Conservation (phyloP, 2,329 filamentous ascomycete species). For the Fusarium sublunatum region DNA sequence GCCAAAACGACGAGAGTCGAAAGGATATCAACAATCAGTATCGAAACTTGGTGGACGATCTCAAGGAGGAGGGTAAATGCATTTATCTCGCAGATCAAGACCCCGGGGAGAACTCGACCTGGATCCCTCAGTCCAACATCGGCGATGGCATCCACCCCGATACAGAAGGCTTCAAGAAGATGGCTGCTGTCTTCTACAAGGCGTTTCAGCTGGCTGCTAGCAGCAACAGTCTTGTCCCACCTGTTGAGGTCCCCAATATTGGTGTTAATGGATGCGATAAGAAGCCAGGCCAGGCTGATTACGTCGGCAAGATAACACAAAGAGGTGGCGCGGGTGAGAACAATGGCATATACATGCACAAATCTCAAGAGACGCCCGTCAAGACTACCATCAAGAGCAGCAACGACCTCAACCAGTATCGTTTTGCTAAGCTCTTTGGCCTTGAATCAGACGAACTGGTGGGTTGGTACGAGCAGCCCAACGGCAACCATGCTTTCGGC, state of each 20-base stretch:
- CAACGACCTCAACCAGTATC: conserved; percentile 42
- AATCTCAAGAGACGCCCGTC: conserved; percentile 21
- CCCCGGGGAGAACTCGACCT: not conserved
- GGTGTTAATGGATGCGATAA: conserved; percentile 35
- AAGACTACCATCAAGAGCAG: conserved; percentile 31
- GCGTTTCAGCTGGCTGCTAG: not conserved
- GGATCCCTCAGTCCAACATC: not conserved
- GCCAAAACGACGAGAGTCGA: not conserved
- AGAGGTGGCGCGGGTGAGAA: conserved; percentile 42
- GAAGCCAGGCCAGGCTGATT: conserved; percentile 31
- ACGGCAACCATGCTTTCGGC: conserved; percentile 1
- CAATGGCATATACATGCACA: conserved; percentile 48
- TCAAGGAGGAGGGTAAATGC: not conserved
- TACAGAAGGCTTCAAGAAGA: conserved; percentile 5
- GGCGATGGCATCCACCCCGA: conserved; percentile 4
- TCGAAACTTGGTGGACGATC: not conserved
- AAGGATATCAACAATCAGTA: conserved; percentile 9
- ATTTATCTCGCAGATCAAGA: conserved; percentile 7
- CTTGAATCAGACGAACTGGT: conserved; percentile 37
- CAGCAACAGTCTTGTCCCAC: not conserved
- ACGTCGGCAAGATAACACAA: conserved; percentile 44
- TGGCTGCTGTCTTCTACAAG: conserved; percentile 13
- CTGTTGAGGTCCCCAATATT: not conserved
- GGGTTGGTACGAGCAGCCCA: conserved; percentile 31
- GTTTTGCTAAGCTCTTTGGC: conserved; percentile 37